phyloP scores from a whole-genome alignment of 768 basidiomycete genomes.

The Vishniacozyma victoriae region DNA sequence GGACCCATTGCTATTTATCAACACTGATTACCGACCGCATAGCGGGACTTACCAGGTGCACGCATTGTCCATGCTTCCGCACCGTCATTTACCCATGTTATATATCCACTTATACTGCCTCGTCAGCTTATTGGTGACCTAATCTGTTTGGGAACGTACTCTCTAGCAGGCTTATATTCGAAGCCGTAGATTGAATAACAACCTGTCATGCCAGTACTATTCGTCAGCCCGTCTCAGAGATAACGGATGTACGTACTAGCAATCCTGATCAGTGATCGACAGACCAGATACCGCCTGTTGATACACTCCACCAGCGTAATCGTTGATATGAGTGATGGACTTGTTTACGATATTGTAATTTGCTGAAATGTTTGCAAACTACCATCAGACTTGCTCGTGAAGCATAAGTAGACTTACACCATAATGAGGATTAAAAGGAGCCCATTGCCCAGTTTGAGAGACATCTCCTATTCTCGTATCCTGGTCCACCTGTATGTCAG shows the following conservation, averaged over 20 bases:
- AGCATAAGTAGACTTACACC: constrained; percentile 15
- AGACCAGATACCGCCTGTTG: constrained; percentile 79
- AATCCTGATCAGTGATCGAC: constrained; percentile 63
- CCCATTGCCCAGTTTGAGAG: constrained; percentile 70
- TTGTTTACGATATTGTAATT: constrained; percentile 49
- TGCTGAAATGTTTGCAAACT: background rate
- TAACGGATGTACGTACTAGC: constrained; percentile 55
- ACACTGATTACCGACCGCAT: too few relatives aligned
- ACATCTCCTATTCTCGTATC: constrained; percentile 54
- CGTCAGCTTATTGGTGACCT: constrained; percentile 45
- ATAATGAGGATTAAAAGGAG: constrained; percentile 70
- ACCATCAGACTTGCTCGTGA: too few relatives aligned
- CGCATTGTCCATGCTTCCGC: constrained; percentile 57
- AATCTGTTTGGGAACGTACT: background rate
- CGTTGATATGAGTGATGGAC: constrained; percentile 38
- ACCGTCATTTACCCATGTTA: constrained; percentile 67
- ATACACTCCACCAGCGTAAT: constrained; percentile 59
- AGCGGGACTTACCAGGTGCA: constrained; percentile 13
- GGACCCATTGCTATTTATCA: constrained; percentile 58
- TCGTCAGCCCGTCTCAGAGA: background rate
- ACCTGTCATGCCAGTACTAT: constrained; percentile 46
- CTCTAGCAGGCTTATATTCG: constrained; percentile 59
- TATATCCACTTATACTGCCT: constrained; percentile 55
- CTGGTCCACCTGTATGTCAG: constrained; percentile 16
- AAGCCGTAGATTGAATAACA: constrained; percentile 71